phyloP scores from a whole-genome alignment of 2,329 filamentous ascomycete species.

The Ophiognomonia clavigignenti-juglandacearum region DNA sequence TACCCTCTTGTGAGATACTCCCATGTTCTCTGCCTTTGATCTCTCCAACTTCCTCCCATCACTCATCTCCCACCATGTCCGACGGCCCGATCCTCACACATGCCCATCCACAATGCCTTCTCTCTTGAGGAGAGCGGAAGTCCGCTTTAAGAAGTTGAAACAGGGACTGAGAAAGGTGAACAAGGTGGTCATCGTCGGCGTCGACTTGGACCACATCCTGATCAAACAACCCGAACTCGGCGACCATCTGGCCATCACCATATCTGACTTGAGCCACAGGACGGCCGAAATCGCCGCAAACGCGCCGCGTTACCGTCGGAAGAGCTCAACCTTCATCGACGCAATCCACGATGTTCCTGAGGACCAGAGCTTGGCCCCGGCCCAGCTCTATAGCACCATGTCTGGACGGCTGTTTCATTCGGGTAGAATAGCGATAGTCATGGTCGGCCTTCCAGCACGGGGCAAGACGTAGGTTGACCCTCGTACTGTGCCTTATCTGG shows the following conservation, averaged over 20 bases:
- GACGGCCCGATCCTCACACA: not conserved
- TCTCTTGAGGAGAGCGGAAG: not conserved
- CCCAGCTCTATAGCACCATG: slow-evolving; percentile 97
- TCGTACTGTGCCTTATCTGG: not conserved
- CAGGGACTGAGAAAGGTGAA: not conserved
- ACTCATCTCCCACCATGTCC: no score
- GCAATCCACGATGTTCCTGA: slow-evolving; percentile 91
- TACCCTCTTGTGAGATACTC: slow-evolving; percentile 24
- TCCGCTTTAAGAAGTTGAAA: not conserved
- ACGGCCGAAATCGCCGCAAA: slow-evolving; percentile 91
- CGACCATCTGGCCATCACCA: slow-evolving; percentile 13
- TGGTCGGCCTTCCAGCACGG: slow-evolving; percentile 88
- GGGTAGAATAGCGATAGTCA: slow-evolving; percentile 93
- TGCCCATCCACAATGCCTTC: not conserved
- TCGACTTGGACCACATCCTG: not conserved
- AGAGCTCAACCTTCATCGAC: slow-evolving; percentile 95
- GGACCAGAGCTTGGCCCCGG: slow-evolving; percentile 78
- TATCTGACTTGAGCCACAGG: slow-evolving; percentile 40
- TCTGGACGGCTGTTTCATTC: slow-evolving; percentile 96
- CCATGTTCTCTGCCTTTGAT: not conserved
- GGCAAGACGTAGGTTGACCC: slow-evolving; percentile 73
- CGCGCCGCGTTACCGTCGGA: slow-evolving; percentile 82
- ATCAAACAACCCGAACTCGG: slow-evolving; percentile 14
- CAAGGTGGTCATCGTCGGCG: not conserved
- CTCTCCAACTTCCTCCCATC: not conserved